phyloP scores from a whole-genome alignment of 371 early-diverging fungal genomes.

The Mucor indicus region DNA sequence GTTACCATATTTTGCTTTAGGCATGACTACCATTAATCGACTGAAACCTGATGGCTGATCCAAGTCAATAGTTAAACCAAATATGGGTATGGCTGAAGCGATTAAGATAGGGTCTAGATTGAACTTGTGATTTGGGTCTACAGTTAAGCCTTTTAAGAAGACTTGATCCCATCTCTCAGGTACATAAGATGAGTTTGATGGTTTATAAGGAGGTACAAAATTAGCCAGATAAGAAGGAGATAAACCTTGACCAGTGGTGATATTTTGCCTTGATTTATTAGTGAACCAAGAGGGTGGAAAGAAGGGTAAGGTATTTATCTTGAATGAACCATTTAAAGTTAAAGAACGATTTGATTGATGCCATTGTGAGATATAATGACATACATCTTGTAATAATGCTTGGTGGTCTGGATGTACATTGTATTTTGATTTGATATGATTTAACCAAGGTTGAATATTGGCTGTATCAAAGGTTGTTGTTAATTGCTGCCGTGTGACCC shows the following conservation, averaged over 20 bases:
- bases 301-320: constrained; percentile 30
- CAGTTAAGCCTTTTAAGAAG: constrained; percentile 41
- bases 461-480: constrained; percentile 11
- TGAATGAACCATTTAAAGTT: constrained; percentile 25
- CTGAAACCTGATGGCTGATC: constrained; percentile 33
- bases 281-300: constrained; percentile 43
- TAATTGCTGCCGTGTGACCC: constrained; percentile 11
- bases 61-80: constrained; percentile 36
- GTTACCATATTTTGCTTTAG: constrained; percentile 37
- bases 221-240: constrained; percentile 39
- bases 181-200: constrained; percentile 11
- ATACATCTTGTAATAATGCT: constrained; percentile 29
- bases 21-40: constrained; percentile 37
- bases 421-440: constrained; percentile 25
- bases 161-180: constrained; percentile 46
- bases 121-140: constrained; percentile 30
- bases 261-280: constrained; percentile 28
- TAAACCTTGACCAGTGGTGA: constrained; percentile 27
- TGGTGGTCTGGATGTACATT: constrained; percentile 34
- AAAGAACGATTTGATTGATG: constrained; percentile 35
- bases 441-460: constrained; percentile 31
- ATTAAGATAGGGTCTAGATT: constrained; percentile 28
- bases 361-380: constrained; percentile 28
- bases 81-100: constrained; percentile 20
- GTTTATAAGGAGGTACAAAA: constrained; percentile 40